A percentile compares a stretch with the other conserved stretches of the same genome.
These are phyloP conservation scores for Rhodotorula sp. DNA, from an alignment of 1,284 basidiomycete genomes.

Conservation along the genomic window DNA sequence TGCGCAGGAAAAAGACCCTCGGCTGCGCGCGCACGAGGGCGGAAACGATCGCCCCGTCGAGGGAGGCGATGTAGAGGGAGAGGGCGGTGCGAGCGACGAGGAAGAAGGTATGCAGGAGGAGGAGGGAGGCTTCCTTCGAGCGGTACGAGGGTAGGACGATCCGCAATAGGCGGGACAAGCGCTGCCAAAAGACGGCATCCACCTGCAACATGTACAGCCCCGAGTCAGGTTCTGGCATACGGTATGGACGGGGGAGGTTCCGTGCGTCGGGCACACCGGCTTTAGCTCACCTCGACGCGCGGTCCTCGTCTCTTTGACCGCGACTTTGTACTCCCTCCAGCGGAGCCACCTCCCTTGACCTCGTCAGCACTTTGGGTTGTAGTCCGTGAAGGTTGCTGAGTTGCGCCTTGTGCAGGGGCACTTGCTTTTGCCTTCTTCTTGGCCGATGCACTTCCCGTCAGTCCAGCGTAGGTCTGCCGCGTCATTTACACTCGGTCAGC, in stretches of 20 bases:
- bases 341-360: neutral
- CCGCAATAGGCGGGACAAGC: conserved; percentile 70
- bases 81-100: conserved; percentile 85
- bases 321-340: conserved; percentile 17
- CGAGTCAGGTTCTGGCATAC: neutral
- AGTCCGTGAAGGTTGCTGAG: too few relatives aligned
- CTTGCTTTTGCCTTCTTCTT: conserved; percentile 8
- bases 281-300: conserved; percentile 28
- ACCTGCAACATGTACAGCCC: conserved; percentile 55
- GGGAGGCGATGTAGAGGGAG: conserved; percentile 88
- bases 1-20: conserved; percentile 75
- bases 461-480: conserved; percentile 27
- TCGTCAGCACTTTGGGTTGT: neutral
- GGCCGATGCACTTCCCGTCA: conserved; percentile 17
- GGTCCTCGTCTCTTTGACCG: conserved; percentile 16
- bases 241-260: neutral
- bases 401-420: neutral
- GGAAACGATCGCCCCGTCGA: conserved; percentile 93
- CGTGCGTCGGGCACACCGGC: too few relatives aligned
- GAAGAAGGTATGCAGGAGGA: conserved; percentile 82
- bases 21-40: conserved; percentile 88
- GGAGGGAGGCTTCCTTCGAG: conserved; percentile 80
- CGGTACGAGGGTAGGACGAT: conserved; percentile 85
- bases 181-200: conserved; percentile 83
- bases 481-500: neutral